These are phyloP conservation scores for Hypericum androsaemum DNA, from an alignment of 345 rosid genomes.

Conservation along the genomic window DNA sequence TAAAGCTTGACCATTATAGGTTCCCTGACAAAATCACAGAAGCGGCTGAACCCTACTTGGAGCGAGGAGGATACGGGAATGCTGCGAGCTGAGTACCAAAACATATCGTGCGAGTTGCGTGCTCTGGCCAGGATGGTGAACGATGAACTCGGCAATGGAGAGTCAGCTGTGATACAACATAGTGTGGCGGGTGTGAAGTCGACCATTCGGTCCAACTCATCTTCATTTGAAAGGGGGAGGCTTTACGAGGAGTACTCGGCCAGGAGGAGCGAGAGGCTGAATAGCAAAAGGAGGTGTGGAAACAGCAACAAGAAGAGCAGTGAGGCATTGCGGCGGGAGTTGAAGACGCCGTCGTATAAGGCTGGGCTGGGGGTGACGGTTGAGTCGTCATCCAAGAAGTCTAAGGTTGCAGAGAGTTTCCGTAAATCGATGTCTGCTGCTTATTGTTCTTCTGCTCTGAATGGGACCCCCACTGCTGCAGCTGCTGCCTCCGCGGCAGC, in stretches of 20 bases:
- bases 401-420: conserved; percentile 41
- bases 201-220: conserved; percentile 23
- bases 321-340: conserved; percentile 11
- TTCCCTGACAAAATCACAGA: conserved; percentile 42
- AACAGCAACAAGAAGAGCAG: conserved; percentile 6
- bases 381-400: conserved; percentile 33
- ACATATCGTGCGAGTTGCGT: conserved; percentile 58
- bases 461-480: no score
- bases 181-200: conserved; percentile 6
- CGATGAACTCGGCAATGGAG: conserved; percentile 27
- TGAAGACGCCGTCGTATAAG: conserved; percentile 22
- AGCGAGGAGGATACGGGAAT: conserved; percentile 25
- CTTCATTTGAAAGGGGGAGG: conserved; percentile 67
- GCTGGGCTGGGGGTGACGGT: conserved; percentile 44
- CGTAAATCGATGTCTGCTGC: conserved; percentile 45
- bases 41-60: conserved; percentile 23
- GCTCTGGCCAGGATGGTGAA: conserved; percentile 47
- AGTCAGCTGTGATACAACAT: neutral
- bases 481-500: conserved; percentile 21
- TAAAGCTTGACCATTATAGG: conserved; percentile 23
- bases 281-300: conserved; percentile 39
- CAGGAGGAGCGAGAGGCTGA: conserved; percentile 73
- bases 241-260: conserved; percentile 76
- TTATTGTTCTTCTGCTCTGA: conserved; percentile 1
- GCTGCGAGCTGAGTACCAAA: conserved; percentile 41